Conservation (phyloP, 768 basidiomycete species). For the Mycena haematopus region DNA sequence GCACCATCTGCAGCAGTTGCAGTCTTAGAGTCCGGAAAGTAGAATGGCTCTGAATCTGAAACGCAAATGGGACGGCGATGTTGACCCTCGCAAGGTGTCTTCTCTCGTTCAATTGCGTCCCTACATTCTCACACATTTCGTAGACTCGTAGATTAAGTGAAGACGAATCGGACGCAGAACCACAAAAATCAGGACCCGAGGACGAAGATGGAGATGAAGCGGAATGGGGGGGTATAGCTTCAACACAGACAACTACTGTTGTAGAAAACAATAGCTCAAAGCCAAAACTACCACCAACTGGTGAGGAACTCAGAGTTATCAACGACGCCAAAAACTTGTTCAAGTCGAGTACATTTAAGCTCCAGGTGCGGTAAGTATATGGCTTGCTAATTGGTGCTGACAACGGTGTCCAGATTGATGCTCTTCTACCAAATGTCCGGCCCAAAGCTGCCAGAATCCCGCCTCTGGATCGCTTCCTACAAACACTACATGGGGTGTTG, state of each 20-base stretch:
- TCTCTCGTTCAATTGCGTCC: not conserved
- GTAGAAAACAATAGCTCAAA: conserved; percentile 31
- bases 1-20: too few species aligned
- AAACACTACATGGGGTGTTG: conserved; percentile 70
- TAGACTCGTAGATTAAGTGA: conserved; percentile 25
- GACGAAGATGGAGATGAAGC: conserved; percentile 71
- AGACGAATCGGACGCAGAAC: conserved; percentile 13
- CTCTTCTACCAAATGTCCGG: conserved; percentile 76
- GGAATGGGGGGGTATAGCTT: conserved; percentile 58
- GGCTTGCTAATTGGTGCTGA: not conserved
- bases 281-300: conserved; percentile 63
- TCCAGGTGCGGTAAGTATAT: conserved; percentile 62
- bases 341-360: conserved; percentile 81
- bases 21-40: too few species aligned
- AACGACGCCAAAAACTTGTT: conserved; percentile 79
- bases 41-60: conserved; percentile 26
- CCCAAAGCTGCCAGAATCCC: conserved; percentile 64
- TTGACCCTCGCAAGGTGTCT: conserved; percentile 20
- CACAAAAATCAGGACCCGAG: conserved; percentile 65
- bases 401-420: conserved; percentile 64
- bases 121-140: not conserved
- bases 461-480: conserved; percentile 73
- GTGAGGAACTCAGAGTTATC: conserved; percentile 72
- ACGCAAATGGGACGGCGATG: conserved; percentile 22
- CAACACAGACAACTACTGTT: not conserved